Evolutionary conservation across 2,329 filamentous ascomycete species (phyloP), one percentile per base, ranked within the genome.

Genomic region (Byssochlamys sp.): DNA sequence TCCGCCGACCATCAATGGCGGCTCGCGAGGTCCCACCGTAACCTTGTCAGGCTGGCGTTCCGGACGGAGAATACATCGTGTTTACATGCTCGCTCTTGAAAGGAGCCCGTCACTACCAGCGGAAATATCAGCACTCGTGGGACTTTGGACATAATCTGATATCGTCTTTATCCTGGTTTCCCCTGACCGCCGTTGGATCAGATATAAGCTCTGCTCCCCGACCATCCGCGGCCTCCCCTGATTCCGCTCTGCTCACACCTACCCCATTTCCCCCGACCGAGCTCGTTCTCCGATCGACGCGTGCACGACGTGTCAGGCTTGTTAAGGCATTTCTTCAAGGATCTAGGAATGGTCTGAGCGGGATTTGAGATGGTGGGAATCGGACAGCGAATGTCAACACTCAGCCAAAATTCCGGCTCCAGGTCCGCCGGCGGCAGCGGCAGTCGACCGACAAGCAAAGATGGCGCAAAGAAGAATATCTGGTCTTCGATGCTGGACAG

Each of bases 401-500:
- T 69, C 62, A 74, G 65, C 63, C 69, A 72, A 59, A 70, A 65
- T 63, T 67, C 66, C 58, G 69, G 67, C 55, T 64, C 66, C 54
- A 71, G 68, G 61, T 62, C 62, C 58, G 65, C 62, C 56, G 57
- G 65, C 49, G 66, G 66, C 57, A 65, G 63, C 56, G 69, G 71
- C 61, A 75, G 73, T 66, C 70, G 73, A 54, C 71, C 75, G 33
- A 70, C 73, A 35, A 81, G 78, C 73, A 86, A 88, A 66, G 86
- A 87, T 72, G 76, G 77, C 51, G 75, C 78, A 62, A 91, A 90
- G 77, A 90, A 89, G 75, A 90, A 95, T 71, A 86, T 96, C 74
- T 96, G 92, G 92, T 91, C 88, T 60, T 91, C 90, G 51, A 90
- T 96, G 88, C 81, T 96, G 64, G 90, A 95, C 73, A 87, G 84